Evolutionary conservation across 2,329 filamentous ascomycete species (phyloP).

Genomic region (Nemania sp.): DNA sequence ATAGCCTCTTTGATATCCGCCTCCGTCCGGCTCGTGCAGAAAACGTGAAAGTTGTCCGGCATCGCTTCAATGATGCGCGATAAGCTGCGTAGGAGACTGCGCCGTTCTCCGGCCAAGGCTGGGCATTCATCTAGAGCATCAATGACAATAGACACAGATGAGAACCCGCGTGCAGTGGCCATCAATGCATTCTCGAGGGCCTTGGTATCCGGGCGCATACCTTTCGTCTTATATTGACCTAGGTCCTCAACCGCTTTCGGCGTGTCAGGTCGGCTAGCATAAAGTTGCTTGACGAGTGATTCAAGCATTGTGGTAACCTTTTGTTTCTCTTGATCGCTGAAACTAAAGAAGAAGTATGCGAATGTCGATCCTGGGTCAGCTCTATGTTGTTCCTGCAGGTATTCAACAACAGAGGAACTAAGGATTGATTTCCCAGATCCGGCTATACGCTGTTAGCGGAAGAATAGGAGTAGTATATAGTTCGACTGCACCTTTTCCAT

Average conservation of each 20-base stretch:
- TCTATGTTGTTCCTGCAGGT: background rate
- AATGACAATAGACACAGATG: conserved; percentile 22
- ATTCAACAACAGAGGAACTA: conserved; percentile 14
- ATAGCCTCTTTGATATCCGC: background rate
- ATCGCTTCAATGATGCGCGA: background rate
- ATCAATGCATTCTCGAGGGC: conserved; percentile 7
- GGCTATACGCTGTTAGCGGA: conserved; percentile 8
- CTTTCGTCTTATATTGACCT: background rate
- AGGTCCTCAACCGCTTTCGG: background rate
- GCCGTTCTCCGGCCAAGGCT: background rate
- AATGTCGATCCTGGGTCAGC: conserved; percentile 11
- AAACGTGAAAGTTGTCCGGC: conserved; percentile 8
- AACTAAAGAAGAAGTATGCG: conserved; percentile 28
- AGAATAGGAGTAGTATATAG: background rate
- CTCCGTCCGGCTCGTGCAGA: conserved; percentile 16
- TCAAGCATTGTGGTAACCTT: conserved; percentile 5
- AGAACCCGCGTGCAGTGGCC: conserved; percentile 4
- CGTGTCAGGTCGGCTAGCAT: background rate
- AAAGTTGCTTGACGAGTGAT: conserved; percentile 15
- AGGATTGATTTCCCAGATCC: conserved; percentile 23
- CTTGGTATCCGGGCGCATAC: conserved; percentile 5
- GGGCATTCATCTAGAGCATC: conserved; percentile 23
- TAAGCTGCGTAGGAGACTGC: background rate
- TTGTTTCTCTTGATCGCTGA: conserved; percentile 9
- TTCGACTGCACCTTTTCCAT: conserved; percentile 8